Base-by-base conservation (phyloP, 345 rosid genomes). In the Gossypium longicalyx region DNA sequence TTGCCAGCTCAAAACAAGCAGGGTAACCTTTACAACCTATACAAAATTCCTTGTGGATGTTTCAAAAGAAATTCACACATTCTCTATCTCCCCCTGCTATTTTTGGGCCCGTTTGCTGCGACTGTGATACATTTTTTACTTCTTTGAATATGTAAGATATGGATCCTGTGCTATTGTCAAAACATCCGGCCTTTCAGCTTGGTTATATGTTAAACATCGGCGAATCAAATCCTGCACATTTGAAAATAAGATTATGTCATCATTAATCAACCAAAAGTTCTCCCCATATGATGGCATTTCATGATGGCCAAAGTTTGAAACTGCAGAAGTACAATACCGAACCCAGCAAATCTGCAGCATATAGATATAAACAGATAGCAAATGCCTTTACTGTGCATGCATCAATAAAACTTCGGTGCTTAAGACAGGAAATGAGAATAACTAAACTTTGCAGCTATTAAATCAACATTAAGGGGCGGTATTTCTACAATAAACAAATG, bases 101-200 rank as follows among this genome's bases (percentile, higher is more conserved):
- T 29, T 7, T 15, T 1, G 20, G n/a, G 20, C 17, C 20, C 19
- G 11, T 2, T 15, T 29, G 66, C 66, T 29, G 66, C 17, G n/a
- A 15, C 15, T 61, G 44, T 61, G 12, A 12, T 34, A 61, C 20
- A 29, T 61, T 61, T 61, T 61, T 67, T 67, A 67, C 71, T 67
- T 67, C 71, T 67, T 67, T 1, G 57, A 47, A 48, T 67, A 67
- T 47, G 71, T 48, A 67, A 67, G 94, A 82, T 93, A 95, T 17
- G 93, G 87, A 79, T 95, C 99, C 61, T 91, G 91, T 38, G 97
- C 94, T 82, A 90, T 77, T 16, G 93, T 84, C 64, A 93, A 82
- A 72, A 95, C 99, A 75, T 95, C 97, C 1, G 92, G 96, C 83
- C 99, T 88, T 29, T 95, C 99, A 0, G 85, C 80, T 80, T 95